Evolutionary conservation across 202 grass and related monocot genomes (phyloP), one percentile per base, ranked within the genome.

Genomic region (Schoenoplectus triqueter): DNA sequence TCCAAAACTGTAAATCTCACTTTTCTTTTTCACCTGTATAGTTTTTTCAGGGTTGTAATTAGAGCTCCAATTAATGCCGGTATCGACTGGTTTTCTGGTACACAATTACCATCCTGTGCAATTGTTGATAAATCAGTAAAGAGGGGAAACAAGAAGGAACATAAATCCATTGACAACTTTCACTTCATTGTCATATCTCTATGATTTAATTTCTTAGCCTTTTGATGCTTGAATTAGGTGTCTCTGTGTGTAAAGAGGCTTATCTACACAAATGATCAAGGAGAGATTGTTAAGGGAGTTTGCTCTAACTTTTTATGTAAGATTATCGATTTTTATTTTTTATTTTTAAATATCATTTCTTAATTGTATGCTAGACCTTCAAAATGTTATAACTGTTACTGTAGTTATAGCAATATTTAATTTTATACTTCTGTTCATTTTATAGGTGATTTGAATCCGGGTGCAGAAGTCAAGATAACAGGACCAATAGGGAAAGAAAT

Each of bases 401-500:
- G 21, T 48, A 44, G 15, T 11, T 64, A 81, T 60, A 2, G 57
- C 47, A 56, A 40, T 31, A 31, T 80, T 2, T 1, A 39, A 10
- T 22, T 78, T 22, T 10, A 67, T 68, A 70, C 42, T 80, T 75
- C 6, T 84, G 2, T 48, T 79, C 64, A 31, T 31, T n/a, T 7
- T 79, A 14, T 90, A 97, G 95, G 91, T 85, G 95, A 98, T 89
- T 70, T 98, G 78, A 89, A 89, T 66, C 91, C 89, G 1, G 92
- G 95, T 5, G 20, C 86, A 51, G 88, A 93, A 14, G 95, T 93
- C 59, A 98, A 93, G 91, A 84, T 98, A 15, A 95, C 95, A n/a
- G 95, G 95, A 4, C 95, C 95, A 10, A 89, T 98, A 8, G 95
- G 91, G 6, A 98, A 98, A 90, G 95, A 98, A 86, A 98, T 98